Evolutionary conservation across 768 basidiomycete species (phyloP), one percentile per base, ranked within the genome.

Genomic region (Termitomyces sp.): DNA sequence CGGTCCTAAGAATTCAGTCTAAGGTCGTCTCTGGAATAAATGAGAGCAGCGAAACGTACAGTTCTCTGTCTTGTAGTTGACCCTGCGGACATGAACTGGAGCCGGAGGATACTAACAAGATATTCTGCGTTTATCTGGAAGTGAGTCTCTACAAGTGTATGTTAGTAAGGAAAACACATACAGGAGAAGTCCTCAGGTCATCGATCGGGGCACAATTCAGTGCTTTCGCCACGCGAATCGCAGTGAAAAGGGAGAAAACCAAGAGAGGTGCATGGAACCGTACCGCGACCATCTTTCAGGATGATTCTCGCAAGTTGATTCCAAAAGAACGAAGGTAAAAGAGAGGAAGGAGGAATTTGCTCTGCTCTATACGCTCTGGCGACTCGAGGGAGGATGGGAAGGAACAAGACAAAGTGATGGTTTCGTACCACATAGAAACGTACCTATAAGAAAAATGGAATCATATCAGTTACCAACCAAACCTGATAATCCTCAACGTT

Each of bases 81-180:
- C 53, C 35, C 16, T 32, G 17, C 12, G 53, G 48, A 29, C 58
- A 54, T 21, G 41, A 12, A n/a, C 42, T 59, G 1, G 47, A 48
- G 16, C 47, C 47, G 19, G 48, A 59, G 4, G 58, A 59, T 14
- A 59, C 34, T 17, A 35, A 11, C 53, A n/a, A n/a, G n/a, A n/a
- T 42, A 10, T 50, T 29, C 58, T 59, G 44, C 29, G 5, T 5
- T 32, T 8, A 12, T 14, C 8, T 21, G 2, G 14, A 21, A 14
- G 21, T 5, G 12, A 23, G 41, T 23, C 21, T 23, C 21, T 14
- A 12, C 21, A 19, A 23, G 32, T 21, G 21, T 31, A n/a, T 21
- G 12, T 11, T n/a, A 16, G 25, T 3, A n/a, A n/a, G 43, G 16
- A 27, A 17, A 25, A 19, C 19, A 38, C 17, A 8, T 11, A 10